Percentiles rank a stretch among this genome's conserved stretches.
Evolutionary conservation across 257 asterid genomes (phyloP).

Genomic region (Knoxia roxburghii): DNA sequence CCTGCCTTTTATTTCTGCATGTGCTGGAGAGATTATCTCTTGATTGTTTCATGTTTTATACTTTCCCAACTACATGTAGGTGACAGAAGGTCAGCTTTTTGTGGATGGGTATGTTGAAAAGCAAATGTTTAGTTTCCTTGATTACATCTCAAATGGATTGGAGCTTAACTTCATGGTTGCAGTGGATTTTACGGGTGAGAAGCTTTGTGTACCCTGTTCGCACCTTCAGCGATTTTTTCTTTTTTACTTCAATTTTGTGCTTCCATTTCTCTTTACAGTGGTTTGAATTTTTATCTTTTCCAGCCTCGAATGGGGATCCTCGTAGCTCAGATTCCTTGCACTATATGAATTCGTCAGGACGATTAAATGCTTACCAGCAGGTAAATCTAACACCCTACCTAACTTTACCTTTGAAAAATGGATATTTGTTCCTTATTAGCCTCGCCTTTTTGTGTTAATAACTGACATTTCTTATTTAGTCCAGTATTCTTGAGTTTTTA

Average conservation of each 20-base stretch:
- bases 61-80: conserved; percentile 29
- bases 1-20: background rate
- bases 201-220: background rate
- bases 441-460: conserved; percentile 10
- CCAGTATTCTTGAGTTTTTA: background rate
- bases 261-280: conserved; percentile 8
- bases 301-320: conserved; percentile 74
- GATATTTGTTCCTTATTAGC: background rate
- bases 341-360: conserved; percentile 59
- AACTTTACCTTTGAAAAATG: background rate
- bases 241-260: background rate
- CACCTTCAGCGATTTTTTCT: background rate
- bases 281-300: conserved; percentile 16
- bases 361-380: conserved; percentile 68
- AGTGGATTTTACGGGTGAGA: conserved; percentile 74
- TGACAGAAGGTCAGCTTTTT: conserved; percentile 50
- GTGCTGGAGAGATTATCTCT: background rate
- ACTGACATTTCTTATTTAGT: background rate
- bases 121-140: conserved; percentile 62
- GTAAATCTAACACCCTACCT: conserved; percentile 26
- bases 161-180: conserved; percentile 87
- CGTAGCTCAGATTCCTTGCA: conserved; percentile 50
- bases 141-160: conserved; percentile 77
- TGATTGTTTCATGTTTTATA: conserved; percentile 17
- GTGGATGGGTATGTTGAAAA: conserved; percentile 60